These are phyloP conservation scores for Datisca glomerata DNA, from an alignment of 306 rosid genomes.

Conservation along the genomic window DNA sequence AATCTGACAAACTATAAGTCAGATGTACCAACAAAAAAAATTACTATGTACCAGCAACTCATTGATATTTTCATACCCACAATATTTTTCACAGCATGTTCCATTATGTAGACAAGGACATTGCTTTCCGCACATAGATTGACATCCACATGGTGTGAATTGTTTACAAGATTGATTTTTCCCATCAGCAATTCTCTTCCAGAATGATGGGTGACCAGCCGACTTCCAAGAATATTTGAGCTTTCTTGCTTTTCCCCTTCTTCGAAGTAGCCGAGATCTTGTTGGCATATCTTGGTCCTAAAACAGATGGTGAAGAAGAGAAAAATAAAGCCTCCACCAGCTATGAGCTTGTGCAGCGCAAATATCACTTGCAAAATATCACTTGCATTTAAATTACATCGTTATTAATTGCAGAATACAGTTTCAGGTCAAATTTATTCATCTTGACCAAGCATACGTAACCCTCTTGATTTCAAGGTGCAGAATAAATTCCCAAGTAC, in stretches of 20 bases:
- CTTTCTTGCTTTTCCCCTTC: slow-evolving; percentile 85
- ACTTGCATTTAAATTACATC: too few relatives aligned
- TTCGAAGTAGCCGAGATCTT: slow-evolving; percentile 64
- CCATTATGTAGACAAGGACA: slow-evolving; percentile 56
- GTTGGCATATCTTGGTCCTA: slow-evolving; percentile 72
- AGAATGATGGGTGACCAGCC: slow-evolving; percentile 51
- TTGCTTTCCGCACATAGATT: slow-evolving; percentile 58
- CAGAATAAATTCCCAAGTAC: too few relatives aligned
- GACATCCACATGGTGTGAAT: slow-evolving; percentile 69
- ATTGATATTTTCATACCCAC: slow-evolving; percentile 46
- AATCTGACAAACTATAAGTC: too few relatives aligned
- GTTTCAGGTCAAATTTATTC: too few relatives aligned
- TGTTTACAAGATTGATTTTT: slow-evolving; percentile 40
- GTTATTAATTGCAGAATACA: too few relatives aligned
- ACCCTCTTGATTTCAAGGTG: too few relatives aligned
- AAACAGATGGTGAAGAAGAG: slow-evolving; percentile 9
- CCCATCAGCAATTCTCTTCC: slow-evolving; percentile 57
- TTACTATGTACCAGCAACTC: too few relatives aligned
- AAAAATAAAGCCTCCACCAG: neutral
- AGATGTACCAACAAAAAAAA: too few relatives aligned
- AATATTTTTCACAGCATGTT: slow-evolving; percentile 82
- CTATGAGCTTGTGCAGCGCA: neutral
- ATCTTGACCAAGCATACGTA: too few relatives aligned
- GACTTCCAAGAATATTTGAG: slow-evolving; percentile 66
- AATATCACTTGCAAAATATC: neutral